Evolutionary conservation across 2,329 filamentous ascomycete species (phyloP), one percentile per base, ranked within the genome.

Genomic region (Aspergillus versicolor): DNA sequence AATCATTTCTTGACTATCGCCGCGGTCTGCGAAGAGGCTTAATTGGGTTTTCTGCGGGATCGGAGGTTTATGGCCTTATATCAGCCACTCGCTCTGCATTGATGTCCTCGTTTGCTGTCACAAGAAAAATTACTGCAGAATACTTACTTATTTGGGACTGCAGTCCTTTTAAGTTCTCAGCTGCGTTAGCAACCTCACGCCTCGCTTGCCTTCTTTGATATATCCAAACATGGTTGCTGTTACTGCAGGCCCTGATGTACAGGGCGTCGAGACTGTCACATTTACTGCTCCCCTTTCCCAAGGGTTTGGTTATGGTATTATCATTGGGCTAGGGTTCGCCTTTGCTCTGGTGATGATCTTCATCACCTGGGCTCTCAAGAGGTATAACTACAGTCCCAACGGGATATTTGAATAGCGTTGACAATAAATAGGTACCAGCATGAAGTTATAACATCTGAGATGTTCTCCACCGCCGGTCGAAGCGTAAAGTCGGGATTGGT

Each of bases 401-500:
- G 5, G 34, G 11, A 1, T 12, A 3, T 21, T 27, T 52, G 60
- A 38, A 63, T 42, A 19, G n/a, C 19, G 2, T 44, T 52, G 27
- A 54, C 19, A 17, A n/a, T 34, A 19, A 38, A 56, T 50, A 81
- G 82, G 63, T 88, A 88, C 70, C 86, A 88, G 67, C 81, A 87
- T 79, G 91, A 78, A 70, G 73, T 92, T 3, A 91, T 96, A 73
- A 96, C 92, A 0, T 92, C 89, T 0, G 92, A 96, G 77, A 94
- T 92, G 85, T 96, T 96, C 80, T 92, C 84, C 62, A 96, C 92
- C 0, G 92, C 92, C 49, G 91, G 91, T 17, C 82, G 92, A 60
- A 92, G 90, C 1, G 90, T 96, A 63, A 96, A 96, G 71, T 92
- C 90, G 8, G 92, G 92, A 43, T 81, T 96, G 13, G 91, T 96